Percentiles rank a stretch among this genome's conserved stretches.
Conservation (phyloP, 306 rosid genomes). For the Corylus heterophylla region DNA sequence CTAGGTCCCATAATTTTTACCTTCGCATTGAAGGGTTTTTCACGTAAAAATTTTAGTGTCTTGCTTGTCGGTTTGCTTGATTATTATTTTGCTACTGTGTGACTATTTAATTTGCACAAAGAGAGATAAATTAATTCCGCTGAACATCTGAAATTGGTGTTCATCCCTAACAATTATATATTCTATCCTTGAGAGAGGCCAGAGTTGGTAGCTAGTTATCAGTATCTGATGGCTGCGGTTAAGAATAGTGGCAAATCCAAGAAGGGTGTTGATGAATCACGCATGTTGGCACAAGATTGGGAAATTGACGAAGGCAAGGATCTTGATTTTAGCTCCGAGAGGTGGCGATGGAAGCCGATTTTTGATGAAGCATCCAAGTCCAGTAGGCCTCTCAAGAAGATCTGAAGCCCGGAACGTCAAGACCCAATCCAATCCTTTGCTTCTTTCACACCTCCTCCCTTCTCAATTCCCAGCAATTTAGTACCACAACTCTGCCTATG, state of each 20-base stretch:
- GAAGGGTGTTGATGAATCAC: conserved; percentile 36
- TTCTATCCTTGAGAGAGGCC: conserved; percentile 44
- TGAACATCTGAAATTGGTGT: too few species aligned
- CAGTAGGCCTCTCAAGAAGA: conserved; percentile 75
- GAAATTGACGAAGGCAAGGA: conserved; percentile 43
- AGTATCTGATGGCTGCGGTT: conserved; percentile 46
- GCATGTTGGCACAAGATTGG: conserved; percentile 19
- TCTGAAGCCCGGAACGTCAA: conserved; percentile 55
- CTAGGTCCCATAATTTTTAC: too few species aligned
- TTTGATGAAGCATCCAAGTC: conserved; percentile 53
- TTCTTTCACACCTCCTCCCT: conserved; percentile 24
- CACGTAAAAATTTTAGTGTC: too few species aligned
- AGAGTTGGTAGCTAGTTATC: background rate
- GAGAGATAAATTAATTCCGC: too few species aligned
- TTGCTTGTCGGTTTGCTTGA: too few species aligned
- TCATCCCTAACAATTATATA: too few species aligned
- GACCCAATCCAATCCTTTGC: conserved; percentile 38
- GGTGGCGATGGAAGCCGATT: conserved; percentile 53
- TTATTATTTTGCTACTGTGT: too few species aligned
- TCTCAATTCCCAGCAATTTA: conserved; percentile 39
- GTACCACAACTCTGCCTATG: conserved; percentile 30
- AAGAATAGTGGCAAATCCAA: conserved; percentile 52
- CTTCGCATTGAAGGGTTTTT: too few species aligned
- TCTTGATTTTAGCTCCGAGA: conserved; percentile 34
- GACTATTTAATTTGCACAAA: too few species aligned